Conservation (phyloP, 1,284 basidiomycete genomes). For the Rhodotorula sp. region DNA sequence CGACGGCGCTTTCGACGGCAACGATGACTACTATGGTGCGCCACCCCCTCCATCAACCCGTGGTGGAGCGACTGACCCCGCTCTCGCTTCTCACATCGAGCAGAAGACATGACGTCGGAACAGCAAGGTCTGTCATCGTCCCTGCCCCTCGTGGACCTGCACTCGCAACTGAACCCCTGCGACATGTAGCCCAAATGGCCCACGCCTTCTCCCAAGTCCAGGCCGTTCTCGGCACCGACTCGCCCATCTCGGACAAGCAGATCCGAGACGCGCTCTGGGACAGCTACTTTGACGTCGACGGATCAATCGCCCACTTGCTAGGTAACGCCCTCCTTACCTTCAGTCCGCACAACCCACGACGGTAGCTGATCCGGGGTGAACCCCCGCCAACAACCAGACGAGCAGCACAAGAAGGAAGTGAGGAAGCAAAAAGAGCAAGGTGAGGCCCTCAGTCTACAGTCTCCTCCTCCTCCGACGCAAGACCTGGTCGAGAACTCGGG, state of each 20-base stretch:
- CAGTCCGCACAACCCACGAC: neutral
- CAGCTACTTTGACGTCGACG: constrained; percentile 79
- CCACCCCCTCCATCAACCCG: neutral
- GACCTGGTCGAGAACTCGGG: neutral
- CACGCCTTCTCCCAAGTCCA: constrained; percentile 67
- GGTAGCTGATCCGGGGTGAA: constrained; percentile 5
- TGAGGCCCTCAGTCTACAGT: constrained; percentile 54
- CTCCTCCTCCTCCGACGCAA: neutral
- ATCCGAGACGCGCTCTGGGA: constrained; percentile 86
- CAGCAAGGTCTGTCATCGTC: constrained; percentile 47
- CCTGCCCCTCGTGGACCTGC: neutral
- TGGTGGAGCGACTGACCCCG: neutral
- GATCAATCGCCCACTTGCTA: constrained; percentile 69
- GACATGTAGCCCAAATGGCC: constrained; percentile 64
- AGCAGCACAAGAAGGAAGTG: constrained; percentile 40
- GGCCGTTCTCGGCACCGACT: constrained; percentile 64
- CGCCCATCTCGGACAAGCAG: constrained; percentile 67
- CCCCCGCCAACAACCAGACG: constrained; percentile 24
- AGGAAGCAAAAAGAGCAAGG: constrained; percentile 67
- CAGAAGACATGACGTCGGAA: constrained; percentile 59
- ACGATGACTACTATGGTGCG: constrained; percentile 31
- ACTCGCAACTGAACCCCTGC: too few species aligned
- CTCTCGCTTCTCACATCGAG: neutral
- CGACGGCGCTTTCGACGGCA: constrained; percentile 56
- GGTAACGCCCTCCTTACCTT: constrained; percentile 33